phyloP scores from a whole-genome alignment of 2,329 filamentous ascomycete species.

The Periglandula ipomoeae region DNA sequence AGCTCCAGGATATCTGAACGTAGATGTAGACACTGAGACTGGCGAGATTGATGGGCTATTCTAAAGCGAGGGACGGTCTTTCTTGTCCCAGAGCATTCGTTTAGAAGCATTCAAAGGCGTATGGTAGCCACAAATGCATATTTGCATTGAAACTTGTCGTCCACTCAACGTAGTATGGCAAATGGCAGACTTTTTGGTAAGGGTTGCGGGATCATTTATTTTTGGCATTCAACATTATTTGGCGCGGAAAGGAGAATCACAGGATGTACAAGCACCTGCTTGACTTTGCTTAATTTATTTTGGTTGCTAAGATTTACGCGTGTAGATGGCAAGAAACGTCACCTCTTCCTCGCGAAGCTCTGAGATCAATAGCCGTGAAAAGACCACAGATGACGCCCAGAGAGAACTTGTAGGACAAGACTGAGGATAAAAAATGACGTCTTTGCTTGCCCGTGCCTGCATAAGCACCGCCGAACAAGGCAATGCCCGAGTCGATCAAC shows the following conservation, averaged over 20 bases:
- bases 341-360: too few species aligned
- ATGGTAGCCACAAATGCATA: not conserved
- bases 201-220: not conserved
- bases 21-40: constrained; percentile 76
- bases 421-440: too few species aligned
- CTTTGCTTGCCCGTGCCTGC: too few species aligned
- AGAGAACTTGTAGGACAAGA: too few species aligned
- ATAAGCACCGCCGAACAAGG: too few species aligned
- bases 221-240: constrained; percentile 4
- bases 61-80: constrained; percentile 35
- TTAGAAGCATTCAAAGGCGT: not conserved
- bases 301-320: too few species aligned
- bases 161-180: constrained; percentile 8
- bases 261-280: not conserved
- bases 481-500: too few species aligned
- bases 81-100: not conserved
- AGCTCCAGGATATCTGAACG: constrained; percentile 89
- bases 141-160: not conserved
- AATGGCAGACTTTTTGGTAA: not conserved
- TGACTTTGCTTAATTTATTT: too few species aligned
- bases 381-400: too few species aligned
- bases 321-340: too few species aligned
- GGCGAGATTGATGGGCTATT: constrained; percentile 85
- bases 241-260: not conserved
- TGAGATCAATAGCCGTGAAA: too few species aligned